Base-by-base conservation (phyloP, 208 protist genomes). In the Leishmania mexicana region DNA sequence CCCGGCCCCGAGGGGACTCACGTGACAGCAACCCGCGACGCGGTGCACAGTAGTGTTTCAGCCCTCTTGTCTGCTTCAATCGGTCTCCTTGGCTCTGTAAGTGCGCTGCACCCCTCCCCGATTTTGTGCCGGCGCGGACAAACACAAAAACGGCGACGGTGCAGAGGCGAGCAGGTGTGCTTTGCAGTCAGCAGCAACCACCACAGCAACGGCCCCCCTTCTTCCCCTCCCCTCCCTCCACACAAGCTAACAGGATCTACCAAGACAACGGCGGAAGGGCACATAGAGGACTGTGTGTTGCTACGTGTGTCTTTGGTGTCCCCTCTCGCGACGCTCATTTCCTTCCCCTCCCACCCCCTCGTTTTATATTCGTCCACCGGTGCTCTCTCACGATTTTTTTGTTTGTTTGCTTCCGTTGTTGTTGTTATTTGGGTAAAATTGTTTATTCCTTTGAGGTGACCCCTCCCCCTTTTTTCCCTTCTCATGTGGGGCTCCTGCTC, bases 351-450 rank as follows among this genome's bases (percentile, higher is more conserved):
- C 40, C 31, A 4, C 8, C 38, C 21, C 71, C 24, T 75, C 45
- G 3, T 31, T 47, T 57, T 49, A 38, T 49, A 35, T 11, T 75
- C 42, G 11, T n/a, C 42, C 57, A 17, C 38, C 19, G 24, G 17
- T 47, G 17, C 28, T 49, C 71, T 75, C 71, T 75, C 10, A 65
- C 24, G 47, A 19, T 58, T 49, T 51, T 49, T 58, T 81, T 76
- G 75, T 75, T 57, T 62, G n/a, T 74, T 54, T 60, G 21, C 28
- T 45, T n/a, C 40, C 31, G 45, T 47, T 80, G 19, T 19, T 79
- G 78, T 28, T 38, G 57, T 8, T 24, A n/a, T 73, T 72, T 79
- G 78, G 35, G 38, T 65, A 28, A 38, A 28, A 17, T 65, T 65
- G 21, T 65, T 6, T 65, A 38, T 35, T 65, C 60, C 21, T 11